These are phyloP conservation scores for Diaporthe humulicola DNA, from an alignment of 2,329 filamentous ascomycete genomes.

Conservation along the genomic window DNA sequence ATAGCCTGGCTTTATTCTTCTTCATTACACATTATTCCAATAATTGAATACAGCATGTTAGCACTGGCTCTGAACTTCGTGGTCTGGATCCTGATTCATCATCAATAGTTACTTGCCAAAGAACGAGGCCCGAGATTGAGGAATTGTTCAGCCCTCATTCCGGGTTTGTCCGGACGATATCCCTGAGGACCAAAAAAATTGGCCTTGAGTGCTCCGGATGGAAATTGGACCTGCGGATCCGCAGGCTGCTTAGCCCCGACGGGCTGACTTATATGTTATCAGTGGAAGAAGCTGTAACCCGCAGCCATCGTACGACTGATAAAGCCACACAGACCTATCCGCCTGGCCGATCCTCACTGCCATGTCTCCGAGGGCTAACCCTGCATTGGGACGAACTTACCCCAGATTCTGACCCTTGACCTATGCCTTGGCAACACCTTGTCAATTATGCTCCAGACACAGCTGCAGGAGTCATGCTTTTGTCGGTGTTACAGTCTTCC, in stretches of 20 bases:
- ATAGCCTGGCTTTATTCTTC: background rate
- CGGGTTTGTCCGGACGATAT: background rate
- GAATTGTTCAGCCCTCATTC: no score
- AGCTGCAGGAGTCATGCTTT: conserved; percentile 18
- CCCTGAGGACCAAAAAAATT: background rate
- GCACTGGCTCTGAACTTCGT: background rate
- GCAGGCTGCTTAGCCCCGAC: conserved; percentile 3
- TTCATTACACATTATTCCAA: background rate
- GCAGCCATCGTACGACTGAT: conserved; percentile 17
- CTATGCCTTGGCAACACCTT: background rate
- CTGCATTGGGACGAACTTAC: conserved; percentile 27
- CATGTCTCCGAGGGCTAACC: conserved; percentile 33
- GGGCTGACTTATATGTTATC: background rate
- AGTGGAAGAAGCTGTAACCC: background rate
- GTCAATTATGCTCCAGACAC: conserved; percentile 7
- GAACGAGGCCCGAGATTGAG: background rate
- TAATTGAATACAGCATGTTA: background rate
- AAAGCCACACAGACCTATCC: conserved; percentile 22
- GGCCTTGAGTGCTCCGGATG: background rate
- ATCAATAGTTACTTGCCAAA: background rate
- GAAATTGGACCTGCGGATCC: conserved; percentile 19
- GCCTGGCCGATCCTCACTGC: conserved; percentile 23
- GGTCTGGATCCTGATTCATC: no score
- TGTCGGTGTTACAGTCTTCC: background rate
- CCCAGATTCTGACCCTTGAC: conserved; percentile 22